phyloP scores from a whole-genome alignment of 2,329 filamentous ascomycete species.

The Sclerotinia nivalis region DNA sequence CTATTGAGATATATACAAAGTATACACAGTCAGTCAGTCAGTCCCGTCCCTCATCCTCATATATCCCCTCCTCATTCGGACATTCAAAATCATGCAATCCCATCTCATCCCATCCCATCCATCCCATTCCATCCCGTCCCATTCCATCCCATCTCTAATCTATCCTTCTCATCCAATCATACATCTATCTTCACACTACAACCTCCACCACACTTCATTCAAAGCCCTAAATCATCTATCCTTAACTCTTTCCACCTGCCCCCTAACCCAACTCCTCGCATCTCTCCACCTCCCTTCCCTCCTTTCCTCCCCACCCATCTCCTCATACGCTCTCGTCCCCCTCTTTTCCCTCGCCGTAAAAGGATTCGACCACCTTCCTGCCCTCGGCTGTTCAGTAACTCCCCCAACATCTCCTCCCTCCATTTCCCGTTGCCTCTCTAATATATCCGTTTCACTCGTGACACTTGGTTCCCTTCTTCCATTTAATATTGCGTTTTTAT shows the following conservation, averaged over 20 bases:
- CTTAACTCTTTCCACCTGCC: conserved; percentile 6
- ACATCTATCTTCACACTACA: background rate
- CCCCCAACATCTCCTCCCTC: background rate
- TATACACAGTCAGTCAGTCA: too few relatives aligned
- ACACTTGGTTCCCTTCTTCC: conserved; percentile 33
- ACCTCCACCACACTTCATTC: background rate
- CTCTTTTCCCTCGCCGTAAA: conserved; percentile 4
- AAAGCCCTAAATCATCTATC: background rate
- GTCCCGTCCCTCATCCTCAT: background rate
- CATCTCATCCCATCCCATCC: background rate
- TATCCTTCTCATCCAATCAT: background rate
- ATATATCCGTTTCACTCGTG: conserved; percentile 26
- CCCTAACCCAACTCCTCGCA: conserved; percentile 9
- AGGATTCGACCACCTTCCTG: conserved; percentile 3
- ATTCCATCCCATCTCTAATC: background rate
- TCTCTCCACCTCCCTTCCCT: conserved; percentile 10
- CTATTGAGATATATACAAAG: too few relatives aligned
- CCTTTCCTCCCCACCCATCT: background rate
- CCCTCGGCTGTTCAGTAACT: background rate
- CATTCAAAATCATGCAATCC: background rate
- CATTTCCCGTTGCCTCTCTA: background rate
- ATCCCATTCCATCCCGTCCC: background rate
- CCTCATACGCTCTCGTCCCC: conserved; percentile 5
- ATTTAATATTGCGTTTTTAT: background rate
- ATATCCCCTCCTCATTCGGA: background rate